These are phyloP conservation scores for Sphagnum magellanicum DNA, from an alignment of 228 moss, liverwort and hornwort species.

Conservation along the genomic window DNA sequence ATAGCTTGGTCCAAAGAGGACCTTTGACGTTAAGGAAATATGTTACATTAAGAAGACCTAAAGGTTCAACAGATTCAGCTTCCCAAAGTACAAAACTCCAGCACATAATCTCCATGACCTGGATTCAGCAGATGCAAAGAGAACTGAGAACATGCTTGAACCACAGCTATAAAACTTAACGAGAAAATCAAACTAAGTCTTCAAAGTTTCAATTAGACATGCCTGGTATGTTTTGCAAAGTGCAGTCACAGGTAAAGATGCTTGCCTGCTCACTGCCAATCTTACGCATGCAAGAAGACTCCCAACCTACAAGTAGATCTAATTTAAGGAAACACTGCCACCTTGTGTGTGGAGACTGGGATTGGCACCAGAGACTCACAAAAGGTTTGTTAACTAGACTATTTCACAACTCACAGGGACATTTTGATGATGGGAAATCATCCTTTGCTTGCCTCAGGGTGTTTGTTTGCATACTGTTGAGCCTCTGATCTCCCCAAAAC, in stretches of 20 bases:
- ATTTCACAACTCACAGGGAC: conserved; percentile 13
- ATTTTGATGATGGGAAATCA: conserved; percentile 1
- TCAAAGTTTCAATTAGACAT: conserved; percentile 3
- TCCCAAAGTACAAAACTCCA: conserved; percentile 22
- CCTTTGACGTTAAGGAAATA: conserved; percentile 24
- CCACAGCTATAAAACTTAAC: conserved; percentile 2
- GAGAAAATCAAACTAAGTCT: conserved; percentile 8
- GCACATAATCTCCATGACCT: conserved; percentile 10
- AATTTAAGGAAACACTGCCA: conserved; percentile 9
- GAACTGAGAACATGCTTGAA: not conserved
- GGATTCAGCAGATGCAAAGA: conserved; percentile 7
- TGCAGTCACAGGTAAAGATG: conserved; percentile 9
- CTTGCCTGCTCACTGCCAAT: conserved; percentile 17
- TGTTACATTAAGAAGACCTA: conserved; percentile 29
- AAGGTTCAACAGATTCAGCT: conserved; percentile 31
- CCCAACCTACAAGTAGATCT: conserved; percentile 27
- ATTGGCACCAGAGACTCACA: conserved; percentile 21
- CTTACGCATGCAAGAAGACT: conserved; percentile 5
- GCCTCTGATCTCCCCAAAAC: not conserved
- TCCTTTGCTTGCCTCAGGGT: conserved; percentile 7
- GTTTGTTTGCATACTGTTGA: conserved; percentile 6
- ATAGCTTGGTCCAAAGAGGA: conserved; percentile 30
- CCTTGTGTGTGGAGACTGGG: conserved; percentile 14
- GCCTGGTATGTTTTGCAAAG: conserved; percentile 14
- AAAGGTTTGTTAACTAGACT: conserved; percentile 19